Base-by-base conservation (phyloP, 2,329 filamentous ascomycete species). In the Massarina eburnea region DNA sequence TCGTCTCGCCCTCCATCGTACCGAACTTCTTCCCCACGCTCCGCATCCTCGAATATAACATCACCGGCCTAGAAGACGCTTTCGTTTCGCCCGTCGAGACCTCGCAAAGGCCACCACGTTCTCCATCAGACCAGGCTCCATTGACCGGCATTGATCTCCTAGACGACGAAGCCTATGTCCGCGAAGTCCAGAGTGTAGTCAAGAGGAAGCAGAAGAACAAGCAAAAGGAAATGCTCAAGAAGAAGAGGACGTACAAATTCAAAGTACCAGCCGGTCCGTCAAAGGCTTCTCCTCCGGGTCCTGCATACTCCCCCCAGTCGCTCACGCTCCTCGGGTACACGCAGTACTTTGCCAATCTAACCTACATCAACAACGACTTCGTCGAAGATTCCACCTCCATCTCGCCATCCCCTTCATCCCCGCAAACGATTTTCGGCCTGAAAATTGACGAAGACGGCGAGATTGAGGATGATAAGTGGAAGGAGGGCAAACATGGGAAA, bases 291-390 rank as follows among this genome's bases (percentile, higher is more conserved):
- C 82, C 83, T 5, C 92, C 92, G 0, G 94, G 94, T 0, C 94
- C 94, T 0, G 94, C 89, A 7, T 97, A 99, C 71, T 90, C 85
- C 17, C 84, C 87, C 7, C 94, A 99, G 66, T 76, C 89, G 0
- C 76, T 97, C 29, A 88, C 89, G 0, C 76, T 91, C 51, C 78
- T 86, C 3, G 84, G 89, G 4, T 96, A 90, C 69, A 90, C 84
- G 3, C 94, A 99, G 62, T 96, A 95, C 70, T 96, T 84, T 69
- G 91, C 92, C 49, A 99, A 99, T 67, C 74, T 99, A n/a, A 97
- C 92, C 0, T 74, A 82, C 47, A 85, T 96, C 71, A 95, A 97
- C 72, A 88, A 91, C 58, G 82, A 88, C 48, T 78, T 84, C 29
- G 53, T 61, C 26, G 55, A 42, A 6, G 19, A 21, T 10, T 52